These are phyloP conservation scores for Bimuria novae-zelandiae DNA, from an alignment of 2,329 filamentous ascomycete genomes.

Conservation along the genomic window DNA sequence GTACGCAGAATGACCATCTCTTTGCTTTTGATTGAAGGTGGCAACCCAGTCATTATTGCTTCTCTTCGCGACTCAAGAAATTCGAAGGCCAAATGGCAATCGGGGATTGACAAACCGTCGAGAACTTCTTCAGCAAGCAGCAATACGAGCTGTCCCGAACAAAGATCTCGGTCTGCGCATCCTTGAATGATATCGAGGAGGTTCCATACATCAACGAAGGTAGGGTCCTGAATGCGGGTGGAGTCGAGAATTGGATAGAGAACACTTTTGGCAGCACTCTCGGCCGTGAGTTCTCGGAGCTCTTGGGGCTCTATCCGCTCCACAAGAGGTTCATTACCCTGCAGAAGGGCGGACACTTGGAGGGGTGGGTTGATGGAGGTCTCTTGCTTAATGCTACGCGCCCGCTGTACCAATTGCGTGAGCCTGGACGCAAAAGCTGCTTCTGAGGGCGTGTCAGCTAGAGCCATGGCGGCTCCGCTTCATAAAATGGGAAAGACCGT, in stretches of 20 bases:
- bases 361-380: slow-evolving; percentile 52
- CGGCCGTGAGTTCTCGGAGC: slow-evolving; percentile 68
- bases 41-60: slow-evolving; percentile 78
- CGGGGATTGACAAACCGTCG: slow-evolving; percentile 92
- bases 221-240: slow-evolving; percentile 74
- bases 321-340: slow-evolving; percentile 35
- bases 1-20: slow-evolving; percentile 87
- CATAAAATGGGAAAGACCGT: neutral
- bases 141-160: slow-evolving; percentile 80
- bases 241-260: slow-evolving; percentile 81
- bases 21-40: slow-evolving; percentile 64
- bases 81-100: slow-evolving; percentile 89
- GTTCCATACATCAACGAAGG: slow-evolving; percentile 88
- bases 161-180: slow-evolving; percentile 73
- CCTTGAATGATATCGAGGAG: slow-evolving; percentile 89
- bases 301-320: slow-evolving; percentile 47
- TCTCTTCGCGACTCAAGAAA: slow-evolving; percentile 93
- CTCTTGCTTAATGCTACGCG: slow-evolving; percentile 46
- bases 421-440: slow-evolving; percentile 41
- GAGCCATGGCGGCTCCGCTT: slow-evolving; percentile 29
- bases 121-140: slow-evolving; percentile 93
- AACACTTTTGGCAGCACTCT: slow-evolving; percentile 79
- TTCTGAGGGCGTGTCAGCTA: slow-evolving; percentile 28
- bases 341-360: slow-evolving; percentile 46
- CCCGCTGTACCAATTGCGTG: slow-evolving; percentile 47